A percentile compares a stretch with the other conserved stretches of the same genome.
phyloP scores from a whole-genome alignment of 495 filamentous ascomycete genomes.

The Cryomyces minteri region DNA sequence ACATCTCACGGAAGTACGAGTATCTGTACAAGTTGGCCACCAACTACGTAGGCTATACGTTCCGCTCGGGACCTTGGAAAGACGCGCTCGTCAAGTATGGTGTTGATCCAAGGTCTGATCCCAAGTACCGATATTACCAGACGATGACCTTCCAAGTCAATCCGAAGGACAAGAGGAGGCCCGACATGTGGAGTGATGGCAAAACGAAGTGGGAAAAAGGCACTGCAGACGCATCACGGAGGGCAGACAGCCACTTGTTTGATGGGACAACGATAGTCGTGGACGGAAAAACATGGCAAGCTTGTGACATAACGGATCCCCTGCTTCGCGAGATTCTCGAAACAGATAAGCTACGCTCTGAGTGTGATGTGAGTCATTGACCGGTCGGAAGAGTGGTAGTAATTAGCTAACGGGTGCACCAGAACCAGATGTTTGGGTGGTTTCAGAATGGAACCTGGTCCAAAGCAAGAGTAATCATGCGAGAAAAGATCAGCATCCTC shows the following conservation, averaged over 20 bases:
- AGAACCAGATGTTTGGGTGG: slow-evolving; percentile 47
- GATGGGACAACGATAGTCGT: slow-evolving; percentile 46
- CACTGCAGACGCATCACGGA: neutral
- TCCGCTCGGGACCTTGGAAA: slow-evolving; percentile 76
- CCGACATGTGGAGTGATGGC: too few species aligned
- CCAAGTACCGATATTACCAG: slow-evolving; percentile 64
- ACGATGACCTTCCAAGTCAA: slow-evolving; percentile 53
- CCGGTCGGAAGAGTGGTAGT: slow-evolving; percentile 10
- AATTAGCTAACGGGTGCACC: slow-evolving; percentile 1
- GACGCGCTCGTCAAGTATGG: slow-evolving; percentile 74
- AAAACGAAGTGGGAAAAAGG: neutral
- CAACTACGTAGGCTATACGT: slow-evolving; percentile 73
- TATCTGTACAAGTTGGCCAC: slow-evolving; percentile 43
- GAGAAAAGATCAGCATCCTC: slow-evolving; percentile 46
- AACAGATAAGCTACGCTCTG: slow-evolving; percentile 21
- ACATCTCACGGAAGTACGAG: slow-evolving; percentile 28
- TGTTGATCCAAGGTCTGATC: slow-evolving; percentile 61
- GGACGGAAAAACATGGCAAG: slow-evolving; percentile 80
- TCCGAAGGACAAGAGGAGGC: neutral
- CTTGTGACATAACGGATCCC: slow-evolving; percentile 80
- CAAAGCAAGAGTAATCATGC: slow-evolving; percentile 73
- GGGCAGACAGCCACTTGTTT: slow-evolving; percentile 46
- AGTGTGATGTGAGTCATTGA: slow-evolving; percentile 22
- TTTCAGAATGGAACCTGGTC: slow-evolving; percentile 57
- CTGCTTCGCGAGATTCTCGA: slow-evolving; percentile 36